phyloP scores from a whole-genome alignment of 2,329 filamentous ascomycete genomes.

The Sclerotiophoma versabilis region DNA sequence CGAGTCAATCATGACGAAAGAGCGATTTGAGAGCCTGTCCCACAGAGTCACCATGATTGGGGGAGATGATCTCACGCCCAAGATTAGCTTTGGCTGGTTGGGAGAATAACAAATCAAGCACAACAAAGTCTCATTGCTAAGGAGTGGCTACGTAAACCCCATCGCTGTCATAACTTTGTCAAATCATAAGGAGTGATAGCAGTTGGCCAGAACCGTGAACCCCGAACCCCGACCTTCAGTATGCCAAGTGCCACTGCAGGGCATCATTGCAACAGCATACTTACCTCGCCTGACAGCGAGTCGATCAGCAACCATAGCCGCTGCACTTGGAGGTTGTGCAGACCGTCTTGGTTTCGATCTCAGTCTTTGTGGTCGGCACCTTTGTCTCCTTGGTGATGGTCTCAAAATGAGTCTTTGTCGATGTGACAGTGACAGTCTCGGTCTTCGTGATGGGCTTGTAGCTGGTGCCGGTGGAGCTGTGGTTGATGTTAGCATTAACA shows the following conservation, averaged over 20 bases:
- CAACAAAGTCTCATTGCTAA: neutral
- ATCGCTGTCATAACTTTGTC: neutral
- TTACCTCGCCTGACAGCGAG: neutral
- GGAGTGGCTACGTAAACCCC: neutral
- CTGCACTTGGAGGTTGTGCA: constrained; percentile 27
- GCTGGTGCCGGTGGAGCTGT: neutral
- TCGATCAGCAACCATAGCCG: constrained; percentile 10
- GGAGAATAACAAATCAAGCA: neutral
- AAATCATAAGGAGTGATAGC: neutral
- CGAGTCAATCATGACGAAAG: too few species aligned
- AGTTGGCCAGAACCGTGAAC: neutral
- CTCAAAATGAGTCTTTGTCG: constrained; percentile 5
- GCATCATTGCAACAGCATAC: neutral
- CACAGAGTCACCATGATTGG: too few species aligned
- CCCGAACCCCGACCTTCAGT: neutral
- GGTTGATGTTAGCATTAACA: neutral
- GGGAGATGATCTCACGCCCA: too few species aligned
- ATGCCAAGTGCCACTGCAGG: neutral
- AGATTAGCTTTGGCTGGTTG: too few species aligned
- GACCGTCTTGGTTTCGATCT: constrained; percentile 26
- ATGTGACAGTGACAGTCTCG: constrained; percentile 20
- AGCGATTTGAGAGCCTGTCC: too few species aligned
- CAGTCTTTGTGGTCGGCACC: constrained; percentile 25
- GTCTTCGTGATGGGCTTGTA: neutral
- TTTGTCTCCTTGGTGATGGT: constrained; percentile 27